Conservation (phyloP, 495 filamentous ascomycete genomes). For the Annulohypoxylon stygium region DNA sequence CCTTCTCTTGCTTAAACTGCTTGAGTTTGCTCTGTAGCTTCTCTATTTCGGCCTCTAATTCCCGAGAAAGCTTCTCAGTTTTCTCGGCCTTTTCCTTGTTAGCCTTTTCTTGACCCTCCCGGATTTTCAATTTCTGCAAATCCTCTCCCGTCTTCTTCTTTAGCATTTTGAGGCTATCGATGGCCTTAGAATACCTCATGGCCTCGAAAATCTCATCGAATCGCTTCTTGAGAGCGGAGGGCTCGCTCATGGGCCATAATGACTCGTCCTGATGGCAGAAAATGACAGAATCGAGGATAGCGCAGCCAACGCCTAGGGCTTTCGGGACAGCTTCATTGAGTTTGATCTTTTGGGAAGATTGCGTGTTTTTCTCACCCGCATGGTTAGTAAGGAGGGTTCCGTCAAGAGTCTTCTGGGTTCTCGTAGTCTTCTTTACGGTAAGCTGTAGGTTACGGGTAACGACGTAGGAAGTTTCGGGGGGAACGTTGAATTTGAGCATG, state of each 20-base stretch:
- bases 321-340: slow-evolving; percentile 86
- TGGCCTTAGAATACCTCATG: slow-evolving; percentile 94
- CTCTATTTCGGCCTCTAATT: slow-evolving; percentile 81
- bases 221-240: slow-evolving; percentile 83
- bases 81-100: slow-evolving; percentile 88
- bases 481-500: slow-evolving; percentile 85
- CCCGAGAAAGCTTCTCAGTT: slow-evolving; percentile 71
- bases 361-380: slow-evolving; percentile 80
- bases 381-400: slow-evolving; percentile 78
- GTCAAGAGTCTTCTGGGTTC: slow-evolving; percentile 83
- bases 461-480: slow-evolving; percentile 80
- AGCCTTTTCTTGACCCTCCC: slow-evolving; percentile 80
- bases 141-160: slow-evolving; percentile 86
- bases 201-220: slow-evolving; percentile 99
- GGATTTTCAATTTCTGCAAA: slow-evolving; percentile 74
- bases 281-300: slow-evolving; percentile 92
- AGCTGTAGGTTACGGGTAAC: slow-evolving; percentile 85
- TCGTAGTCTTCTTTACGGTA: slow-evolving; percentile 82
- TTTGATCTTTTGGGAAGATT: slow-evolving; percentile 83
- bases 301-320: slow-evolving; percentile 89
- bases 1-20: slow-evolving; percentile 64
- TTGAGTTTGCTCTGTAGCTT: slow-evolving; percentile 68
- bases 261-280: slow-evolving; percentile 99
- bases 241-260: slow-evolving; percentile 97
- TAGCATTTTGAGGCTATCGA: slow-evolving; percentile 89